Evolutionary conservation across 2,329 filamentous ascomycete species (phyloP), one percentile per base, ranked within the genome.

Genomic region (Chaetomium sp.): DNA sequence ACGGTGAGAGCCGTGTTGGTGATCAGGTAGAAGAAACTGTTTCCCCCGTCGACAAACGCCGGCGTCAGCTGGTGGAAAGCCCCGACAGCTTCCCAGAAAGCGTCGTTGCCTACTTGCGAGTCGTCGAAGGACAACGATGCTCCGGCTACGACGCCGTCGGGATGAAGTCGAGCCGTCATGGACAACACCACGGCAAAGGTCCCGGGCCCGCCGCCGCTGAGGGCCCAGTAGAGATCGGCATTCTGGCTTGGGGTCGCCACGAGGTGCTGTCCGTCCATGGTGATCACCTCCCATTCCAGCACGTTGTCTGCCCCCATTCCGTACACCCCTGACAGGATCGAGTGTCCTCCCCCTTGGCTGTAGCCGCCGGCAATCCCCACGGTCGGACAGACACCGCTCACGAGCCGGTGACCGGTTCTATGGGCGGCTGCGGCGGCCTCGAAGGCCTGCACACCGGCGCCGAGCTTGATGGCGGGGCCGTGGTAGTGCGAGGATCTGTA

Each of bases 391-490:
- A 12, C 10, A 14, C 40, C 40, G 40, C 40, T 12, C 40, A 42
- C 40, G 11, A 42, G 6, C 11, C 40, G 40, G 40, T 42, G 40
- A 1, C 40, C 40, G 6, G 40, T 42, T 6, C 6, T 8, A 12
- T 42, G 6, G 40, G 40, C 40, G 6, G 10, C 10, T 6, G 40
- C 40, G 40, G 6, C 6, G 6, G 40, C 40, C 40, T 42, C 40
- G 11, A 42, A 42, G 6, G 6, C 40, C 40, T 42, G 6, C 0
- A 80, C 70, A 6, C 79, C 79, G 2, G 78, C 75, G 3, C 74
- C 76, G 7, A 82, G 57, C 40, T 72, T 75, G 12, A 78, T 66
- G 0, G 77, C 76, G 11, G 69, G 70, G 0, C 79, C 77, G 0
- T 44, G 64, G 58, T 80, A 81, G 9, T 66, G 69, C 4, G 68